phyloP scores from a whole-genome alignment of 2,329 filamentous ascomycete genomes.

The Juglanconis sp. region DNA sequence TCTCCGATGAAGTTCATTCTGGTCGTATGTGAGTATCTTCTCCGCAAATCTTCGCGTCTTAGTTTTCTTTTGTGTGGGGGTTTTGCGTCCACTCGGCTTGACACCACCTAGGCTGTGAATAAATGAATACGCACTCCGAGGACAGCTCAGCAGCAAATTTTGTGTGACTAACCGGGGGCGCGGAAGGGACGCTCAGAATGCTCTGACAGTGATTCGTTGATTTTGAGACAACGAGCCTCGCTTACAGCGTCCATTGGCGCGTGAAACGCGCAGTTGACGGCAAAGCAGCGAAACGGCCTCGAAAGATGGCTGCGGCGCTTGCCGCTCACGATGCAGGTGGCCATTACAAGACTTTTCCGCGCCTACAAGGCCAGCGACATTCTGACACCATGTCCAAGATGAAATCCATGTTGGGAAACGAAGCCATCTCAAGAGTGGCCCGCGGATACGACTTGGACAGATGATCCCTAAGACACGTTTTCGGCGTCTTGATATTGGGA shows the following conservation, averaged over 20 bases:
- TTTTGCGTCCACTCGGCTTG: neutral
- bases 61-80: neutral
- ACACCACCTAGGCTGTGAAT: neutral
- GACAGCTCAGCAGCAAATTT: neutral
- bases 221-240: neutral
- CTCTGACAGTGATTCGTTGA: neutral
- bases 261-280: neutral
- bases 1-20: conserved; percentile 12
- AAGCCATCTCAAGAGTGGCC: too few relatives aligned
- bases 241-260: neutral
- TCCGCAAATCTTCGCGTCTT: neutral
- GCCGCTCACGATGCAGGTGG: neutral
- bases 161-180: neutral
- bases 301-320: neutral
- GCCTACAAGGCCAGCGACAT: neutral
- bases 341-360: neutral
- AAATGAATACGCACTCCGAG: neutral
- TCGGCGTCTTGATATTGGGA: too few relatives aligned
- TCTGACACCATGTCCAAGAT: too few relatives aligned
- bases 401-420: too few relatives aligned
- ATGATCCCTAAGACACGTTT: too few relatives aligned
- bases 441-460: too few relatives aligned
- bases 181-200: neutral
- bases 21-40: neutral
- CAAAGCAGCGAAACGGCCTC: neutral